phyloP scores from a whole-genome alignment of 192 early-diverging fungal genomes.

The Diversispora epigaea region DNA sequence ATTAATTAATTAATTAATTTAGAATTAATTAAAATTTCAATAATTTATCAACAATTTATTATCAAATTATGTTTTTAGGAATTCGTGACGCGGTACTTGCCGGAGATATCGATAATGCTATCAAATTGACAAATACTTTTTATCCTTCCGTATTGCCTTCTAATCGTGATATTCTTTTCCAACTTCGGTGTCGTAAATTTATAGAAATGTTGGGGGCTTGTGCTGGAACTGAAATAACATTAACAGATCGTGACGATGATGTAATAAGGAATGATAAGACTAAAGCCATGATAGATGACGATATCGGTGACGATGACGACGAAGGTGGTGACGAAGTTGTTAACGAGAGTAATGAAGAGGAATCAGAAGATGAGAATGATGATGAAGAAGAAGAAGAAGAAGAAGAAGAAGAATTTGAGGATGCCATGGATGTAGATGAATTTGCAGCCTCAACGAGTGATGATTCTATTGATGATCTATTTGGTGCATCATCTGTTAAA shows the following conservation, averaged over 20 bases:
- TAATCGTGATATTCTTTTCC: slow-evolving; percentile 69
- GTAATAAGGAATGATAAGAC: slow-evolving; percentile 41
- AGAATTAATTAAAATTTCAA: neutral
- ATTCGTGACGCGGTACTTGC: slow-evolving; percentile 54
- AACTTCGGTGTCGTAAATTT: slow-evolving; percentile 81
- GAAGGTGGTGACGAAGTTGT: slow-evolving; percentile 2
- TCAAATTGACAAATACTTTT: slow-evolving; percentile 59
- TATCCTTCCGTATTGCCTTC: slow-evolving; percentile 68
- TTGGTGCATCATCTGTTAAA: neutral
- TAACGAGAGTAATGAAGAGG: slow-evolving; percentile 11
- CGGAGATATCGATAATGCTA: slow-evolving; percentile 77
- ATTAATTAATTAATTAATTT: no score
- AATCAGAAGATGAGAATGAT: slow-evolving; percentile 23
- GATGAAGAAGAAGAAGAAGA: slow-evolving; percentile 35
- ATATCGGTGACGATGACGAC: slow-evolving; percentile 30
- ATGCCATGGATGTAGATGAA: slow-evolving; percentile 43
- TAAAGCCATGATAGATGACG: slow-evolving; percentile 33
- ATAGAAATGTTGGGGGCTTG: slow-evolving; percentile 71
- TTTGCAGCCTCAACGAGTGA: slow-evolving; percentile 5
- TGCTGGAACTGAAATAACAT: neutral
- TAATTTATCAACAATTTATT: neutral
- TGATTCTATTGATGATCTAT: neutral
- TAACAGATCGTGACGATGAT: slow-evolving; percentile 36
- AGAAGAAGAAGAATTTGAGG: slow-evolving; percentile 35
- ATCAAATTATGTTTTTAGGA: slow-evolving; percentile 30